These are phyloP conservation scores for Amoebophrya sp. DNA, from an alignment of 169 alveolate genomes.

Conservation along the genomic window DNA sequence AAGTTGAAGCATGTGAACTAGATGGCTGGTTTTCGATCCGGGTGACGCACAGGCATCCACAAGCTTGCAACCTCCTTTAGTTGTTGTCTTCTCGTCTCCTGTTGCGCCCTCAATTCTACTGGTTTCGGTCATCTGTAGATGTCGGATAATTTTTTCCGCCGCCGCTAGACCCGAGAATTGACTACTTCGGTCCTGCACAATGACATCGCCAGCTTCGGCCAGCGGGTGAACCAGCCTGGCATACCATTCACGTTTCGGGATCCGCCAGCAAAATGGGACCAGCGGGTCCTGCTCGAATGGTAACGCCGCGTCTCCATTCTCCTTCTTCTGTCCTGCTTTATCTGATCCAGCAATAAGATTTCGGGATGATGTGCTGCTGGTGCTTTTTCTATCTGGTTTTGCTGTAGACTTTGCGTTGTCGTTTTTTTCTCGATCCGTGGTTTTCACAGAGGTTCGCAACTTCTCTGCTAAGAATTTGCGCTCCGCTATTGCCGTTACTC, in stretches of 20 bases:
- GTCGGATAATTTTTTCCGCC: background rate
- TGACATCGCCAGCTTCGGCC: background rate
- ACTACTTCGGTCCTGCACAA: slow-evolving; percentile 14
- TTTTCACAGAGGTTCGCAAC: background rate
- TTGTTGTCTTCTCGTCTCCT: no score
- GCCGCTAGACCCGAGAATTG: background rate
- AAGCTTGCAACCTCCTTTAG: no score
- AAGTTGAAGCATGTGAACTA: background rate
- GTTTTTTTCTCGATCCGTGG: background rate
- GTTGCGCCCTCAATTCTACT: no score
- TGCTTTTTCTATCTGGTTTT: background rate
- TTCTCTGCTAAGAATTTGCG: background rate
- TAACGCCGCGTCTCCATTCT: background rate
- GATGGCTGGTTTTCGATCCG: background rate
- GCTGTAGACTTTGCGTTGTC: background rate
- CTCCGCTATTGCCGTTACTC: no score
- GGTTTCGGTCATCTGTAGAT: no score
- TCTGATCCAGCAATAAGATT: background rate
- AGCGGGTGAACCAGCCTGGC: background rate
- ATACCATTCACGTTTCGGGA: background rate
- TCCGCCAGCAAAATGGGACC: background rate
- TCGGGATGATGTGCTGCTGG: background rate
- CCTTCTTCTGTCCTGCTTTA: background rate
- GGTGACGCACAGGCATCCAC: background rate
- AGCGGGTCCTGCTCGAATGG: background rate